These are phyloP conservation scores for Capniomyces stellatus DNA, from an alignment of 371 early-diverging fungal genomes.

Conservation along the genomic window DNA sequence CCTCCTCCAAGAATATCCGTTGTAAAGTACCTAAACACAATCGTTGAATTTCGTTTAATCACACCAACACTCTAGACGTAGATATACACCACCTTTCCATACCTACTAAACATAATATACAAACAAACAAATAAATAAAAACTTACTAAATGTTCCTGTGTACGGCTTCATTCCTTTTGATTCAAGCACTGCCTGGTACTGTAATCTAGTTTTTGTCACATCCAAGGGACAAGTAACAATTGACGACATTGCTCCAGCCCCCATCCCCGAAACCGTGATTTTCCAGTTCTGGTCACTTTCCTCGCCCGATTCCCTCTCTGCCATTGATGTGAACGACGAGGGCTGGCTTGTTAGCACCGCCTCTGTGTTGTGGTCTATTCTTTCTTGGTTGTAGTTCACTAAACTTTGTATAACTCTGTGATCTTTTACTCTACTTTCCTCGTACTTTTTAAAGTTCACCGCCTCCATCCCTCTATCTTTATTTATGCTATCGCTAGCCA, in stretches of 20 bases:
- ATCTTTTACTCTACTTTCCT: too few species aligned
- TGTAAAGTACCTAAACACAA: constrained; percentile 30
- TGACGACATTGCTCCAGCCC: constrained; percentile 64
- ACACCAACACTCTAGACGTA: constrained; percentile 23
- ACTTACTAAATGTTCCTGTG: constrained; percentile 27
- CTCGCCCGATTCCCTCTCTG: neutral
- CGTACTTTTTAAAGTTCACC: too few species aligned
- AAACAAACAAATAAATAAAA: neutral
- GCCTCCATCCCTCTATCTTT: too few species aligned
- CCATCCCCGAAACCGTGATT: constrained; percentile 66
- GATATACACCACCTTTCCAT: too few species aligned
- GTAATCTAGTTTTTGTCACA: constrained; percentile 85
- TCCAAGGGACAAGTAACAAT: constrained; percentile 83
- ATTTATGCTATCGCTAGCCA: too few species aligned
- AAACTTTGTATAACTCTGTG: too few species aligned
- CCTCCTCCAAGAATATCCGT: constrained; percentile 66
- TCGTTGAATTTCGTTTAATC: too few species aligned
- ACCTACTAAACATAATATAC: constrained; percentile 11
- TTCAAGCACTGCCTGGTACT: constrained; percentile 46
- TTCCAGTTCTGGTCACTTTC: constrained; percentile 14
- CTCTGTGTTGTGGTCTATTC: too few species aligned
- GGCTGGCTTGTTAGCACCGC: too few species aligned
- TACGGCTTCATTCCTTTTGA: constrained; percentile 15
- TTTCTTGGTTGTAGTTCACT: too few species aligned
- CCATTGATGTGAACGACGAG: too few species aligned